These are phyloP conservation scores for Sungouiozyma intestinalis DNA, from an alignment of 805 yeast species.

Conservation along the genomic window DNA sequence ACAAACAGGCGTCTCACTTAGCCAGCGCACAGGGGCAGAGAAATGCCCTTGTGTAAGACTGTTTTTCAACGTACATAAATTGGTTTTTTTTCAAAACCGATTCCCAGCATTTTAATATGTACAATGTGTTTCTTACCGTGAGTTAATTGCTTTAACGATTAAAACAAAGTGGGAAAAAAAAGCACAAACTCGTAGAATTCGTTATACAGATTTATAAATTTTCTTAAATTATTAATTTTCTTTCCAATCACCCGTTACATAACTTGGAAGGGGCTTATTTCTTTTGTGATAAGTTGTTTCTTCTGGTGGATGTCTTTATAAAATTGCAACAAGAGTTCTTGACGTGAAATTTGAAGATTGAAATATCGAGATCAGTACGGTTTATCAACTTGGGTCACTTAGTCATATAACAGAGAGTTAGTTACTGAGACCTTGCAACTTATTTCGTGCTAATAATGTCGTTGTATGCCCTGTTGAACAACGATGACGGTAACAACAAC, in stretches of 20 bases:
- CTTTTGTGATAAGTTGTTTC: not conserved
- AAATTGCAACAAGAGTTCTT: no score
- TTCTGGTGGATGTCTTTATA: no score
- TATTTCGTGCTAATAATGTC: constrained; percentile 13
- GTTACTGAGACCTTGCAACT: no score
- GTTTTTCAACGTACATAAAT: not conserved
- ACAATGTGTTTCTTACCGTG: not conserved
- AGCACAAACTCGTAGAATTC: not conserved
- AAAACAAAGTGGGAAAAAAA: not conserved
- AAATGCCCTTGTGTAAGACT: no score
- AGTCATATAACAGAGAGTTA: no score
- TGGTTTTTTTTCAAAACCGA: not conserved
- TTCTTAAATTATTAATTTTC: not conserved
- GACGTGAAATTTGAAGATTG: no score
- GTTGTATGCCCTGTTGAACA: constrained; percentile 22
- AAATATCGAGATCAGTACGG: no score
- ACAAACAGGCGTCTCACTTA: no score
- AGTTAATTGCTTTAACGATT: not conserved
- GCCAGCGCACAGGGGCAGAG: no score
- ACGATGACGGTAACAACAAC: constrained; percentile 15
- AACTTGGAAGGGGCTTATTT: not conserved
- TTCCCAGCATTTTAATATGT: not conserved
- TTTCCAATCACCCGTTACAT: not conserved
- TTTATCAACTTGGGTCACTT: no score
- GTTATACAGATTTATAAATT: not conserved